phyloP scores from a whole-genome alignment of 2,329 filamentous ascomycete genomes.

The Cordyceps farinosa region DNA sequence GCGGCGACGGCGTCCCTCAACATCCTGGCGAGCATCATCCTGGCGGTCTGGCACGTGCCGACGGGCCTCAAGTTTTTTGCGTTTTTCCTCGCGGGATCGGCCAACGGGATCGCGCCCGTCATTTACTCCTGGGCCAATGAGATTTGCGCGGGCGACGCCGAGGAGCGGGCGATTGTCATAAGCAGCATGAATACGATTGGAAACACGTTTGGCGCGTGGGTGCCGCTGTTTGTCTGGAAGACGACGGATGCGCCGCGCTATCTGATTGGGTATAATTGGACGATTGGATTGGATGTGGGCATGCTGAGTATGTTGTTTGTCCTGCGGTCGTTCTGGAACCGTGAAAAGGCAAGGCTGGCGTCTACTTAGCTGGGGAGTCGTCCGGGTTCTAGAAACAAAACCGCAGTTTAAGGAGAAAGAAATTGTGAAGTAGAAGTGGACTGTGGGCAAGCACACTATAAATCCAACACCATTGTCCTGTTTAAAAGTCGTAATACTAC shows the following conservation, averaged over 20 bases:
- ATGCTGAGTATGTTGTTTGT: slow-evolving; percentile 24
- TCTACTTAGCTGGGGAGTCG: neutral
- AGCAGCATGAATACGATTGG: slow-evolving; percentile 45
- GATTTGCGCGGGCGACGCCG: slow-evolving; percentile 41
- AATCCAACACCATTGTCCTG: no score
- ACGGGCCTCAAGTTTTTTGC: slow-evolving; percentile 33
- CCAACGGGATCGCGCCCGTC: slow-evolving; percentile 27
- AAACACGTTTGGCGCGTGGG: slow-evolving; percentile 41
- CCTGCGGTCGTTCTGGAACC: slow-evolving; percentile 15
- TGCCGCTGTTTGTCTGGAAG: slow-evolving; percentile 37
- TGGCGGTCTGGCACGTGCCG: slow-evolving; percentile 35
- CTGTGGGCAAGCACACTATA: no score
- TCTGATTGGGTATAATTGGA: slow-evolving; percentile 34
- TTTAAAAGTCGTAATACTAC: no score
- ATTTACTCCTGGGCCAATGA: slow-evolving; percentile 47
- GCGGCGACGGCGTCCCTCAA: slow-evolving; percentile 23
- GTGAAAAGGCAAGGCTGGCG: slow-evolving; percentile 1
- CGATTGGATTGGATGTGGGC: slow-evolving; percentile 27
- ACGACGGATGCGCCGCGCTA: slow-evolving; percentile 36
- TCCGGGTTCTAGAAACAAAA: no score
- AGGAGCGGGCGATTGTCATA: slow-evolving; percentile 46
- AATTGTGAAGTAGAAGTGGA: no score
- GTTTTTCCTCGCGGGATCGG: slow-evolving; percentile 33
- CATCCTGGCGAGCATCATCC: slow-evolving; percentile 26
- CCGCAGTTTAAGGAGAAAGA: no score